A percentile compares a stretch with the other conserved stretches of the same genome.
These are phyloP conservation scores for Lodderomyces jiufengensis DNA, from an alignment of 1,139 yeast genomes.

Conservation along the genomic window DNA sequence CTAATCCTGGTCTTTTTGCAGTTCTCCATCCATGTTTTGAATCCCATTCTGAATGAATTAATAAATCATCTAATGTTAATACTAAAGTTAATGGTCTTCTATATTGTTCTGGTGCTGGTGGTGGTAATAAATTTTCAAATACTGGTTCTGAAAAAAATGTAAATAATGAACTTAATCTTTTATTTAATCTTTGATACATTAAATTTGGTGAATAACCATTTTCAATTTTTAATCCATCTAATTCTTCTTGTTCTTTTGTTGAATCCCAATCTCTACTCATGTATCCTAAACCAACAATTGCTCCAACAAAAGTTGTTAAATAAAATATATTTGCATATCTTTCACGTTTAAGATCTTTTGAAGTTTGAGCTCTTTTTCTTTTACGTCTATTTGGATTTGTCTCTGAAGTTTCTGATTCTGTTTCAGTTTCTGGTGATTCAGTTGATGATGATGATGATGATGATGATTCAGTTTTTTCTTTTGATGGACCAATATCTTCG, in stretches of 20 bases:
- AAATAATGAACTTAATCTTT: constrained; percentile 72
- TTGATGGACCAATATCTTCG: constrained; percentile 33
- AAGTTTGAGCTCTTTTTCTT: constrained; percentile 58
- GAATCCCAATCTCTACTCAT: constrained; percentile 86
- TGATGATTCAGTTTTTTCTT: constrained; percentile 5
- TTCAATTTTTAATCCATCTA: constrained; percentile 48
- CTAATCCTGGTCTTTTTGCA: constrained; percentile 97
- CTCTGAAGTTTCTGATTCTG: constrained; percentile 8
- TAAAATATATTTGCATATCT: constrained; percentile 68
- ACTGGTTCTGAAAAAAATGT: constrained; percentile 91
- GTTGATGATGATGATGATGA: too few relatives aligned
- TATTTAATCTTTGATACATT: constrained; percentile 63
- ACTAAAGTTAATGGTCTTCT: constrained; percentile 91
- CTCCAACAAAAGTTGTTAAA: constrained; percentile 56
- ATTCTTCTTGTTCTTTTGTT: constrained; percentile 58
- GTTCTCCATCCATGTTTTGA: constrained; percentile 96
- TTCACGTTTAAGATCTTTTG: constrained; percentile 56
- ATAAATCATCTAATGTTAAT: constrained; percentile 80
- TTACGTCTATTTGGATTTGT: constrained; percentile 28
- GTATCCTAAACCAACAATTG: constrained; percentile 66
- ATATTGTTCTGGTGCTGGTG: constrained; percentile 86
- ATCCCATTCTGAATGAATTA: constrained; percentile 91
- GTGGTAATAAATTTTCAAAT: constrained; percentile 84
- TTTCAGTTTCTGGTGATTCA: constrained; percentile 6
- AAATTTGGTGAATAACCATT: constrained; percentile 69